A percentile compares a stretch with the other conserved stretches of the same genome.
Conservation (phyloP, 768 basidiomycete genomes). For the Daedaleopsis nitida region DNA sequence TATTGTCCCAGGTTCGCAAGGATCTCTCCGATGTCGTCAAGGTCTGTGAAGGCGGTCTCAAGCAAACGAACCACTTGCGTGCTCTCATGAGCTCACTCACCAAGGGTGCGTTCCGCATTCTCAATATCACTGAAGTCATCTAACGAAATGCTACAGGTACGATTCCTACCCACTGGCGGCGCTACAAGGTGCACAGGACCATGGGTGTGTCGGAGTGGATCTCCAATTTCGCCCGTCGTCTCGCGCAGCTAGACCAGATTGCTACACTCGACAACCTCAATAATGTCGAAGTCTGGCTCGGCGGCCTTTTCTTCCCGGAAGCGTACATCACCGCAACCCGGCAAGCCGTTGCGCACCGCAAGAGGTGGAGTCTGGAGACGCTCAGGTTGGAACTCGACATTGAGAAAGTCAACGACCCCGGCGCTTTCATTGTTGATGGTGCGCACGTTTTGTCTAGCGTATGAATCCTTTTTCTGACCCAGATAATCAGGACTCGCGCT, state of each 20-base stretch:
- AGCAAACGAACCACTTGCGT: slow-evolving; percentile 97
- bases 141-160: slow-evolving; percentile 53
- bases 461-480: slow-evolving; percentile 2
- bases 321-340: slow-evolving; percentile 95
- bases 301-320: slow-evolving; percentile 94
- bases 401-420: slow-evolving; percentile 74
- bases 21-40: slow-evolving; percentile 82
- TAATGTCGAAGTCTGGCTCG: slow-evolving; percentile 86
- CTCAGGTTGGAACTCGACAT: slow-evolving; percentile 79
- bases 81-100: slow-evolving; percentile 86
- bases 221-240: slow-evolving; percentile 73
- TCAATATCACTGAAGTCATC: slow-evolving; percentile 8
- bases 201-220: slow-evolving; percentile 89
- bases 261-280: slow-evolving; percentile 61
- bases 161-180: slow-evolving; percentile 85
- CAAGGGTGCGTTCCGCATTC: slow-evolving; percentile 60
- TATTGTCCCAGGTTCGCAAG: slow-evolving; percentile 76
- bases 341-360: slow-evolving; percentile 92
- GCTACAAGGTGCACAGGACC: slow-evolving; percentile 83
- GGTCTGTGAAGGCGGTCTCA: slow-evolving; percentile 84
- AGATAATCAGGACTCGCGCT: slow-evolving; percentile 70
- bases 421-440: slow-evolving; percentile 90
- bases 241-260: slow-evolving; percentile 82
- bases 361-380: slow-evolving; percentile 92
- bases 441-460: slow-evolving; percentile 30